phyloP scores from a whole-genome alignment of 2,329 filamentous ascomycete species.

The Dactylellina leptospora region DNA sequence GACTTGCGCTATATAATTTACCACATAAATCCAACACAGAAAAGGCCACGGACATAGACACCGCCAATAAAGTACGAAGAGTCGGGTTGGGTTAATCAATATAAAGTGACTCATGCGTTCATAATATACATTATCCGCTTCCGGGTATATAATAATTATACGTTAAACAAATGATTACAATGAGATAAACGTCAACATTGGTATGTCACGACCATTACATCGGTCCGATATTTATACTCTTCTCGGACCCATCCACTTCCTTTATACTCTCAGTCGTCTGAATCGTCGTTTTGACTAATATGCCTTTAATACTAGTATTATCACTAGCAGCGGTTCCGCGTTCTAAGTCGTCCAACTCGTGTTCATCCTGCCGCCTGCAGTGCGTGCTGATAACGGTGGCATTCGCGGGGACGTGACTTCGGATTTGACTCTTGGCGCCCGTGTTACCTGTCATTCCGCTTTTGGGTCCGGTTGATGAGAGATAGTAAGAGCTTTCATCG shows the following conservation, averaged over 20 bases:
- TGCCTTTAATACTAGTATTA: slow-evolving; percentile 29
- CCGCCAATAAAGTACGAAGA: too few species aligned
- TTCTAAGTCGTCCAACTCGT: slow-evolving; percentile 32
- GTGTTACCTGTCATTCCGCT: slow-evolving; percentile 21
- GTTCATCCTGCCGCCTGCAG: slow-evolving; percentile 26
- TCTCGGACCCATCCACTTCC: slow-evolving; percentile 37
- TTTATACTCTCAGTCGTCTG: slow-evolving; percentile 45
- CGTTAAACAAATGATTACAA: too few species aligned
- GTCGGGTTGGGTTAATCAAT: too few species aligned
- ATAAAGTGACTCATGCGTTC: too few species aligned
- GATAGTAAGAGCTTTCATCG: slow-evolving; percentile 6
- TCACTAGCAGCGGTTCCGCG: slow-evolving; percentile 18
- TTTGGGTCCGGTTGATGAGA: slow-evolving; percentile 11
- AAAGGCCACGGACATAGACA: too few species aligned
- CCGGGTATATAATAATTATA: too few species aligned
- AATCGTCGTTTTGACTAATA: slow-evolving; percentile 40
- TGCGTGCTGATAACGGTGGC: slow-evolving; percentile 39
- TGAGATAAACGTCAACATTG: too few species aligned
- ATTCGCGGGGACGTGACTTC: slow-evolving; percentile 34
- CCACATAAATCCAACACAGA: too few species aligned
- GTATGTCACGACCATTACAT: too few species aligned
- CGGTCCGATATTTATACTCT: slow-evolving; percentile 25
- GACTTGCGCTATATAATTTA: too few species aligned
- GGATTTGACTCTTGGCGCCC: slow-evolving; percentile 15
- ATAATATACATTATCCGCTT: too few species aligned